Evolutionary conservation across 371 early-diverging fungal species (phyloP).

Genomic region (Mucor racemosus): DNA sequence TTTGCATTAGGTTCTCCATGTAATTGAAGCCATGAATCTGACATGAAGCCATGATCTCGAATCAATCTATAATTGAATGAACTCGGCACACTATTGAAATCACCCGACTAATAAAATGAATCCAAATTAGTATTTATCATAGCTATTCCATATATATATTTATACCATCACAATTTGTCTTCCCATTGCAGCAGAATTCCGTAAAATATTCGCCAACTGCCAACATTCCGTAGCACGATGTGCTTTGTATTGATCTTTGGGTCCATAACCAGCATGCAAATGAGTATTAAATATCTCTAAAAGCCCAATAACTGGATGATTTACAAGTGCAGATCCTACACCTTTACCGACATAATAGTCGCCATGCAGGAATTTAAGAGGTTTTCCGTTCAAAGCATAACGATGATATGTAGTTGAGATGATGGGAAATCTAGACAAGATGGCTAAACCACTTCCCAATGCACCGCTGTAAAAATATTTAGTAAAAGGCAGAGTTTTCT

Average conservation of each 20-base stretch:
- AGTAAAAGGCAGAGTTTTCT: conserved; percentile 35
- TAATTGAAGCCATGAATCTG: conserved; percentile 49
- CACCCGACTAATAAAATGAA: conserved; percentile 40
- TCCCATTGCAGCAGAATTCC: conserved; percentile 40
- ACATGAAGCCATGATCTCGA: conserved; percentile 44
- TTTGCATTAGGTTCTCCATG: conserved; percentile 33
- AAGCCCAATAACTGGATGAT: conserved; percentile 51
- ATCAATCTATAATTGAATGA: conserved; percentile 42
- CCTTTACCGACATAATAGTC: conserved; percentile 63
- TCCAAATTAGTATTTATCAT: neutral
- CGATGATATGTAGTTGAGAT: conserved; percentile 35
- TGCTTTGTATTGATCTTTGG: conserved; percentile 41
- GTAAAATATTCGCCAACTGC: conserved; percentile 49
- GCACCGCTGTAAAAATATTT: conserved; percentile 55
- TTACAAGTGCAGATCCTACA: conserved; percentile 40
- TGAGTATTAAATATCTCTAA: conserved; percentile 62
- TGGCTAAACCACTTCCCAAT: conserved; percentile 55
- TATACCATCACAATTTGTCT: conserved; percentile 54
- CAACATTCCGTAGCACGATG: conserved; percentile 56
- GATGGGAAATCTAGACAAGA: conserved; percentile 53
- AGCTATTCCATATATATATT: too few relatives aligned
- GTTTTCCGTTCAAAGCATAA: conserved; percentile 52
- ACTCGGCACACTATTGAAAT: conserved; percentile 53
- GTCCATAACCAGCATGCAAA: conserved; percentile 56
- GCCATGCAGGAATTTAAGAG: conserved; percentile 50